Base-by-base conservation (phyloP, 495 filamentous ascomycete genomes). In the Thermothielavioides terrestris region DNA sequence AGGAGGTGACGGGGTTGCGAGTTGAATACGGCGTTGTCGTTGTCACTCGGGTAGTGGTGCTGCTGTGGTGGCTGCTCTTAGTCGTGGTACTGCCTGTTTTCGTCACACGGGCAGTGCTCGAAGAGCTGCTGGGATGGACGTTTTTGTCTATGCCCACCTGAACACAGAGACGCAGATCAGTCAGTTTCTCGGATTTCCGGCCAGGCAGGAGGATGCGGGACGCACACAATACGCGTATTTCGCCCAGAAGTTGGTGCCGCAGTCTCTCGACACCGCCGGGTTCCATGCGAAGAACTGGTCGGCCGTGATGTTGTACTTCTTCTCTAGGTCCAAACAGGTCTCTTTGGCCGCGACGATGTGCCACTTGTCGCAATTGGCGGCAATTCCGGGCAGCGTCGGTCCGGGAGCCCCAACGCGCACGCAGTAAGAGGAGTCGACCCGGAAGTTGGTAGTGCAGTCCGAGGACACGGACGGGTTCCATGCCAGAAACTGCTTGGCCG, bases 171-270 rank as follows among this genome's bases (percentile, higher is more conserved):
- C 27, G 6, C 27, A 28, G 10, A 10, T 28, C 27, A 28, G 27
- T 28, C 27, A 28, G 6, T 6, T 10, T 28, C 27, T 5, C 27
- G 41, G n/a, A n/a, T n/a, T n/a, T n/a, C n/a, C n/a, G n/a, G n/a
- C n/a, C n/a, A n/a, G n/a, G n/a, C n/a, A 21, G 22, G 47, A 30
- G 35, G 53, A 28, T 9, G 27, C 40, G 22, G 32, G 36, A 17
- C 23, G 45, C n/a, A 65, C 57, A 27, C 62, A 65, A 50, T 65
- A 65, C 0, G 45, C 23, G 32, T 52, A 45, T 8, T 34, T 20
- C 2, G 14, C 2, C 49, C 49, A 56, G n/a, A 56, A 52, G 23
- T 49, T 49, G 1, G 23, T 50, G 3, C 26, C n/a, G 23, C 54
- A 60, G 27, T 60, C 54, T 2, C 10, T 23, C 6, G 43, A 49